Percentiles rank a stretch among this genome's conserved stretches.
phyloP scores from a whole-genome alignment of 108 stramenopile genomes.

The Skeletonema potamos region DNA sequence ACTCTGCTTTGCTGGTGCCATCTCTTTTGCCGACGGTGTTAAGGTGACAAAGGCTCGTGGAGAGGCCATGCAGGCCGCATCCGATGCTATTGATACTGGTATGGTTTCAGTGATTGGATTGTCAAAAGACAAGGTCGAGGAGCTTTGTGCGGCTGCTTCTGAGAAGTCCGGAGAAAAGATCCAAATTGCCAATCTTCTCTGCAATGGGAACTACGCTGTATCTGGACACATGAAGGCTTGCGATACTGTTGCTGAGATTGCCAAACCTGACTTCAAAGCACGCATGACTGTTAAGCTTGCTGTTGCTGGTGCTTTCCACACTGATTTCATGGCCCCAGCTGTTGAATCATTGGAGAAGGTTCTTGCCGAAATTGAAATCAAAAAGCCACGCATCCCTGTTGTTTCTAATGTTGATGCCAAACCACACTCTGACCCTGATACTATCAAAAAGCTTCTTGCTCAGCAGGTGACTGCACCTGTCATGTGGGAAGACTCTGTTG shows the following conservation, averaged over 20 bases:
- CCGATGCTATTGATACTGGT: constrained; percentile 89
- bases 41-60: constrained; percentile 96
- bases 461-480: constrained; percentile 97
- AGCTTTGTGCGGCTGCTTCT: constrained; percentile 82
- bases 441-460: constrained; percentile 93
- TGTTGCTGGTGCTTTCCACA: constrained; percentile 98
- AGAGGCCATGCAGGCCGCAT: constrained; percentile 97
- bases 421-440: constrained; percentile 93
- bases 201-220: constrained; percentile 97
- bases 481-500: constrained; percentile 93
- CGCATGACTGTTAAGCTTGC: constrained; percentile 97
- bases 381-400: constrained; percentile 95
- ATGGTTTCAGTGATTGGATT: constrained; percentile 99
- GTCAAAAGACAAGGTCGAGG: constrained; percentile 76
- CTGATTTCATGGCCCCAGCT: constrained; percentile 96
- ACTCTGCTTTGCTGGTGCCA: constrained; percentile 95
- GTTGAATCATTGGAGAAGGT: constrained; percentile 86
- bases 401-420: constrained; percentile 97
- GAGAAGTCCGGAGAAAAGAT: constrained; percentile 80
- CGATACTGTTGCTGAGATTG: constrained; percentile 85
- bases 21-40: constrained; percentile 97
- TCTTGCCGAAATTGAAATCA: constrained; percentile 83
- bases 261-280: constrained; percentile 97
- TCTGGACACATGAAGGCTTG: constrained; percentile 88
- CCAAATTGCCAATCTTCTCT: constrained; percentile 95